These are phyloP conservation scores for Chaetomiaceae sp. DNA, from an alignment of 2,329 filamentous ascomycete genomes.

Conservation along the genomic window DNA sequence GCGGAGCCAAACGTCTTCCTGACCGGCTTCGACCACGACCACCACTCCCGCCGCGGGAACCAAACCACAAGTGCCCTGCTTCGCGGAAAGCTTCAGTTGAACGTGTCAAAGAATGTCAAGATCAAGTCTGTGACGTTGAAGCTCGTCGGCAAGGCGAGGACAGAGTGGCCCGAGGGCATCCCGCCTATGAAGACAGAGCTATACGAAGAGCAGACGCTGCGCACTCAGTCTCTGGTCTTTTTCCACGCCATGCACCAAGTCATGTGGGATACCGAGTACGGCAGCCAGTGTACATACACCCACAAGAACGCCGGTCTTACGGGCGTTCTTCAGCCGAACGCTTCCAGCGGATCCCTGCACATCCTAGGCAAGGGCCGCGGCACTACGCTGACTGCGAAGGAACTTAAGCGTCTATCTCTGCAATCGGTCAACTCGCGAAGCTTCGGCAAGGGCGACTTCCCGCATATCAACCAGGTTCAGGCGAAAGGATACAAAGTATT, in stretches of 20 bases:
- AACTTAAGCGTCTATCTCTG: constrained; percentile 66
- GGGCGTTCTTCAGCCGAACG: constrained; percentile 31
- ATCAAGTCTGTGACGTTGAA: constrained; percentile 87
- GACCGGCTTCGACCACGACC: constrained; percentile 71
- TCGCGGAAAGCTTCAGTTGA: constrained; percentile 75
- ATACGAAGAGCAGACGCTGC: constrained; percentile 77
- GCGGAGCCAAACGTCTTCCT: constrained; percentile 79
- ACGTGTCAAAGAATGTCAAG: constrained; percentile 84
- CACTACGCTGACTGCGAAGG: constrained; percentile 41
- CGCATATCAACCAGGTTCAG: constrained; percentile 55
- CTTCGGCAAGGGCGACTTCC: constrained; percentile 73
- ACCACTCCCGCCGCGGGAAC: constrained; percentile 49
- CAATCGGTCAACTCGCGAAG: constrained; percentile 79
- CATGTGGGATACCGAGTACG: constrained; percentile 55
- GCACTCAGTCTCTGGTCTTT: constrained; percentile 86
- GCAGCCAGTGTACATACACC: constrained; percentile 57
- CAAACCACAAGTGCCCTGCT: constrained; percentile 72
- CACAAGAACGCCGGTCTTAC: constrained; percentile 38
- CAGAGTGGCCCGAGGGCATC: constrained; percentile 95
- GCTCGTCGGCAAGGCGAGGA: constrained; percentile 78
- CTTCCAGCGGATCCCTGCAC: constrained; percentile 33
- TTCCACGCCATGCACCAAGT: constrained; percentile 72
- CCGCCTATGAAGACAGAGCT: constrained; percentile 81
- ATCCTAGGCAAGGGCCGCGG: constrained; percentile 29
- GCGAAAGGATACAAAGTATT: constrained; percentile 82